phyloP scores from a whole-genome alignment of 2,329 filamentous ascomycete genomes.

The Aspergillus ochraceoroseus region DNA sequence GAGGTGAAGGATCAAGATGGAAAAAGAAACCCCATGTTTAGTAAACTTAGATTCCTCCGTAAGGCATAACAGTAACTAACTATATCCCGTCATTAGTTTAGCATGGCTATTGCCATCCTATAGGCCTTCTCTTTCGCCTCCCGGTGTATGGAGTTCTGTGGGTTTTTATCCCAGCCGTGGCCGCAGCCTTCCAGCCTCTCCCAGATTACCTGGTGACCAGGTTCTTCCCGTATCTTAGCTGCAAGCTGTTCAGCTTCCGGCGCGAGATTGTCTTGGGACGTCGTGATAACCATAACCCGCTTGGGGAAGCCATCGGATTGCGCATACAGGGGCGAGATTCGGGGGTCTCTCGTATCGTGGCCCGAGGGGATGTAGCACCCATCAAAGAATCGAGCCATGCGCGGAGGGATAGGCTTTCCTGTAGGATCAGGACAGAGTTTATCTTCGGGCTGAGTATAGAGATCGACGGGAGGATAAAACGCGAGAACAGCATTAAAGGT shows the following conservation, averaged over 20 bases:
- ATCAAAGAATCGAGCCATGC: slow-evolving; percentile 28
- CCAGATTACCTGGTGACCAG: slow-evolving; percentile 24
- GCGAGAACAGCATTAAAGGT: slow-evolving; percentile 33
- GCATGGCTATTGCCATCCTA: slow-evolving; percentile 30
- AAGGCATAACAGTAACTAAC: too few relatives aligned
- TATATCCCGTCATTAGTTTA: slow-evolving; percentile 16
- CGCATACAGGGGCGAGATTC: slow-evolving; percentile 32
- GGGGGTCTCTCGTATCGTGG: slow-evolving; percentile 29
- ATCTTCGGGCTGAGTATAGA: slow-evolving; percentile 16
- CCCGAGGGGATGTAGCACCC: slow-evolving; percentile 27
- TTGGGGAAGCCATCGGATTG: slow-evolving; percentile 26
- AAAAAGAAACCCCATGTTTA: too few relatives aligned
- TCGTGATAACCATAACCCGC: slow-evolving; percentile 31
- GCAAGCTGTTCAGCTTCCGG: slow-evolving; percentile 31
- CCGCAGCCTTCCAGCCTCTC: slow-evolving; percentile 35
- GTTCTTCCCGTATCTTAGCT: slow-evolving; percentile 19
- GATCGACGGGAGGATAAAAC: slow-evolving; percentile 32
- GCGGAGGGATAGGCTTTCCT: slow-evolving; percentile 22
- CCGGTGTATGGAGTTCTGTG: slow-evolving; percentile 26
- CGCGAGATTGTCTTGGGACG: slow-evolving; percentile 29
- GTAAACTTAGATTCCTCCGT: too few relatives aligned
- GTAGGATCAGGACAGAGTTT: slow-evolving; percentile 26
- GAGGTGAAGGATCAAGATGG: too few relatives aligned
- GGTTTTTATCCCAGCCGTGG: slow-evolving; percentile 42
- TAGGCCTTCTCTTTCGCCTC: slow-evolving; percentile 36